Evolutionary conservation across 148 eudicot genomes (phyloP).

Genomic region (Rhododendron ferrugineum): DNA sequence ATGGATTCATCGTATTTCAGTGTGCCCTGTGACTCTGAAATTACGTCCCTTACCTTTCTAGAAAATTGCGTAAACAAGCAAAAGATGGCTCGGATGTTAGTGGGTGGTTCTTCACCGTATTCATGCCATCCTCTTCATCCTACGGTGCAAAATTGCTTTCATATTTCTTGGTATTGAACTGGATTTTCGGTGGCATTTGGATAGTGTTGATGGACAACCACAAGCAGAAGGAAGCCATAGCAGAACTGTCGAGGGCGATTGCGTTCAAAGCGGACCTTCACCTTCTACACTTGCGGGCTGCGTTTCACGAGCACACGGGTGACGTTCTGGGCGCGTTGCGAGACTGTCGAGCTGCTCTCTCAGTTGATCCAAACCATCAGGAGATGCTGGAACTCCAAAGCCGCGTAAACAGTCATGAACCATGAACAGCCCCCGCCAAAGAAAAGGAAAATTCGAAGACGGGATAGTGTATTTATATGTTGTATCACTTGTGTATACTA

Average conservation of each 20-base stretch:
- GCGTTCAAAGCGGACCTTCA: constrained; percentile 94
- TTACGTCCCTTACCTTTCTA: neutral
- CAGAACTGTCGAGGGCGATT: constrained; percentile 76
- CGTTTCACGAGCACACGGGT: constrained; percentile 87
- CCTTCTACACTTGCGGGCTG: constrained; percentile 84
- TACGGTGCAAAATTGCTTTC: neutral
- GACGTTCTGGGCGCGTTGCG: constrained; percentile 68
- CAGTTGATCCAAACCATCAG: constrained; percentile 87
- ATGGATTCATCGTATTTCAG: neutral
- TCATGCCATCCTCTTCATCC: neutral
- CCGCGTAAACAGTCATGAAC: constrained; percentile 76
- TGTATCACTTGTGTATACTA: constrained; percentile 13
- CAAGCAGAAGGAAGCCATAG: constrained; percentile 86
- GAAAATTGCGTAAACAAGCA: neutral
- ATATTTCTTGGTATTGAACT: constrained; percentile 6
- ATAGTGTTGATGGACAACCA: constrained; percentile 95
- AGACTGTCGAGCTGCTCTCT: constrained; percentile 92
- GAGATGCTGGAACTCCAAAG: constrained; percentile 88
- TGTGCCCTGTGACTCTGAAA: neutral
- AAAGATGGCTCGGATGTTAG: neutral
- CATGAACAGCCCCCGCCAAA: constrained; percentile 23
- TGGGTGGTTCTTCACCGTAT: neutral
- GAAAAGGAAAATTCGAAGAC: neutral
- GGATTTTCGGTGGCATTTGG: neutral
- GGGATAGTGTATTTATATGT: neutral